phyloP scores from a whole-genome alignment of 2,329 filamentous ascomycete species.

The Ophiocordyceps camponoti-leonardi region DNA sequence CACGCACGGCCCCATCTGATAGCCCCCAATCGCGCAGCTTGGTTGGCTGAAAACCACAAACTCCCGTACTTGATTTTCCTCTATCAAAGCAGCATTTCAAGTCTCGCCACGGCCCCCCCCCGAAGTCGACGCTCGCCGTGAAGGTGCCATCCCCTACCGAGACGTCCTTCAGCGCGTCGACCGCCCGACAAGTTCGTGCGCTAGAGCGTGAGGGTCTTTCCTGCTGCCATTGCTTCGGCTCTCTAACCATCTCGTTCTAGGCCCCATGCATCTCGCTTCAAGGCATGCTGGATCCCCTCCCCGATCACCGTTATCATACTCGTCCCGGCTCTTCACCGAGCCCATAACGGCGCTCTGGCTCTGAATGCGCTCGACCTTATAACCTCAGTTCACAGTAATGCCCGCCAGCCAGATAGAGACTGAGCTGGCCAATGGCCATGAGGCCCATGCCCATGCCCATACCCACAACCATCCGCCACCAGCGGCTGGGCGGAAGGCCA shows the following conservation, averaged over 20 bases:
- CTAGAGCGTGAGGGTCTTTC: not conserved
- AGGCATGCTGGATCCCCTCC: not conserved
- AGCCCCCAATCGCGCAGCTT: conserved; percentile 1
- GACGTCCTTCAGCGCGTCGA: not conserved
- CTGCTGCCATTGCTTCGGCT: not conserved
- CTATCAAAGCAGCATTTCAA: not conserved
- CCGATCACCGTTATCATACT: not conserved
- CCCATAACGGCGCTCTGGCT: conserved; percentile 1
- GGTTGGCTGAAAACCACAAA: conserved; percentile 1
- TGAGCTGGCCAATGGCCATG: conserved; percentile 23
- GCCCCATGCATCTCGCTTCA: not conserved
- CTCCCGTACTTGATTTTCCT: not conserved
- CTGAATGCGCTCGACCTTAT: conserved; percentile 3
- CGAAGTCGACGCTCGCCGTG: not conserved
- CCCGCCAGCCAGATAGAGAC: conserved; percentile 22
- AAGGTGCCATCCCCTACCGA: not conserved
- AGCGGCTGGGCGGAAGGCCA: conserved; percentile 53
- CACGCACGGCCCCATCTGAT: not conserved
- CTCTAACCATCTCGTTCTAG: not conserved
- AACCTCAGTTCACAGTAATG: conserved; percentile 13
- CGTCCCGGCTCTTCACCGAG: not conserved
- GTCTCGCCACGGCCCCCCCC: not conserved
- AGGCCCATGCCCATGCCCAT: conserved; percentile 13
- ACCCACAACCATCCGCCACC: conserved; percentile 13
- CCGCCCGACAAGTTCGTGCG: not conserved